Evolutionary conservation across 148 eudicot species (phyloP).

Genomic region (Silene conica): DNA sequence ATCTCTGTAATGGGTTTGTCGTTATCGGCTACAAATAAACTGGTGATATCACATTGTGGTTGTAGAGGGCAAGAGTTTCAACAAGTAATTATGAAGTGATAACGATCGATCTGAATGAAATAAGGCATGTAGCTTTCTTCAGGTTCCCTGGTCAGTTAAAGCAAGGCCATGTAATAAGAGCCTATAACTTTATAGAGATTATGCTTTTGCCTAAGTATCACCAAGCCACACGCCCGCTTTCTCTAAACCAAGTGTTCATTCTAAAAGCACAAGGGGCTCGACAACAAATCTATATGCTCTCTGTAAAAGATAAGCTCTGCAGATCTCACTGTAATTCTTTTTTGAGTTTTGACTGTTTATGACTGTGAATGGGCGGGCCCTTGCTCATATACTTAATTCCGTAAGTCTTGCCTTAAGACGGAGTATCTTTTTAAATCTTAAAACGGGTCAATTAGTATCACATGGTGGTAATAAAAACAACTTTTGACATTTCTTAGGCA

Average conservation of each 20-base stretch:
- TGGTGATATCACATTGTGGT: slow-evolving; percentile 21
- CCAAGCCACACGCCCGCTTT: slow-evolving; percentile 6
- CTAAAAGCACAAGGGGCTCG: slow-evolving; percentile 5
- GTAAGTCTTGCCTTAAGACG: too few species aligned
- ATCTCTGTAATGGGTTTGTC: slow-evolving; percentile 6
- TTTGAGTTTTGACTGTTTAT: slow-evolving; percentile 14
- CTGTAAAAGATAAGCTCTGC: slow-evolving; percentile 13
- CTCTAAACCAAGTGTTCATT: not conserved
- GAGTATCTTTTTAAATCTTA: too few species aligned
- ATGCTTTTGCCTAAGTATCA: slow-evolving; percentile 20
- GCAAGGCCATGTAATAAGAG: slow-evolving; percentile 9
- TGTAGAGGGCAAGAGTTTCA: slow-evolving; percentile 1
- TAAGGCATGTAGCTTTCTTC: slow-evolving; percentile 11
- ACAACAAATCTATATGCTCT: slow-evolving; percentile 19
- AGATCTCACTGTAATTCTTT: slow-evolving; percentile 18
- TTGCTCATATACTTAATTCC: too few species aligned
- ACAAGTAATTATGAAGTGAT: slow-evolving; percentile 17
- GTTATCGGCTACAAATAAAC: slow-evolving; percentile 6
- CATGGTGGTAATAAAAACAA: too few species aligned
- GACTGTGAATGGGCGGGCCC: not conserved
- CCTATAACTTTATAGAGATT: not conserved
- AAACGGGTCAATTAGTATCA: too few species aligned
- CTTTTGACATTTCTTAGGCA: too few species aligned
- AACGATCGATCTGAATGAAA: not conserved
- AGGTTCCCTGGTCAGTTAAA: slow-evolving; percentile 10